These are phyloP conservation scores for Talaromyces sp. DNA, from an alignment of 2,329 filamentous ascomycete genomes.

Conservation along the genomic window DNA sequence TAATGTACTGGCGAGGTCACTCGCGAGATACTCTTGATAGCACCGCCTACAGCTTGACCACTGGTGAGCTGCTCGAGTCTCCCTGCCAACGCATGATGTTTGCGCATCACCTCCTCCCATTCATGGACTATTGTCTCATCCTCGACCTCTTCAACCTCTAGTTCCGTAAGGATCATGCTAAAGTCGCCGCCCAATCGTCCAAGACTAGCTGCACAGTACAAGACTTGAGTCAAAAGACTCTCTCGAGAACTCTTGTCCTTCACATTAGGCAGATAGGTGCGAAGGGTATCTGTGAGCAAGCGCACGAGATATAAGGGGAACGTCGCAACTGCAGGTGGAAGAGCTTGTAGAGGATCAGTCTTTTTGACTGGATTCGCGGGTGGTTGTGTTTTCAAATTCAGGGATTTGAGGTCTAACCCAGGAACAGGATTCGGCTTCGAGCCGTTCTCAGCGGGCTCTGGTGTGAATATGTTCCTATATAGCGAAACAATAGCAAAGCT, in stretches of 20 bases:
- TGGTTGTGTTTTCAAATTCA: slow-evolving; percentile 24
- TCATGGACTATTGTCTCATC: slow-evolving; percentile 38
- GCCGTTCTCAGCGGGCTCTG: slow-evolving; percentile 44
- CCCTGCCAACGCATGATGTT: slow-evolving; percentile 79
- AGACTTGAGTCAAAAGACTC: slow-evolving; percentile 82
- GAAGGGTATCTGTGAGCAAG: slow-evolving; percentile 72
- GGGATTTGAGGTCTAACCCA: slow-evolving; percentile 25
- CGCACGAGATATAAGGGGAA: slow-evolving; percentile 81
- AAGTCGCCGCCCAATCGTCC: slow-evolving; percentile 91
- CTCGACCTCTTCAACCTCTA: slow-evolving; percentile 47
- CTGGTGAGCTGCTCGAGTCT: slow-evolving; percentile 48
- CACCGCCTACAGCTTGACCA: slow-evolving; percentile 21
- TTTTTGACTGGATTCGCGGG: slow-evolving; percentile 24
- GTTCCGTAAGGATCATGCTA: slow-evolving; percentile 72
- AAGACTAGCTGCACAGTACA: slow-evolving; percentile 89
- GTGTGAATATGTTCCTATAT: slow-evolving; percentile 83
- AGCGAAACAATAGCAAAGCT: slow-evolving; percentile 94
- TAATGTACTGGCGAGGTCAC: slow-evolving; percentile 16
- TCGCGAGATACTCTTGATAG: slow-evolving; percentile 21
- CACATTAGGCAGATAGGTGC: slow-evolving; percentile 73
- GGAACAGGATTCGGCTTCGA: slow-evolving; percentile 27
- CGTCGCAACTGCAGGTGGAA: slow-evolving; percentile 74
- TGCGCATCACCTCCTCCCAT: slow-evolving; percentile 86
- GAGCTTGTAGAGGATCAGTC: slow-evolving; percentile 42
- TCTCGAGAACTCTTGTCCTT: slow-evolving; percentile 76